These are phyloP conservation scores for Xanthoconium separans DNA, from an alignment of 1,284 basidiomycete species.

Conservation along the genomic window DNA sequence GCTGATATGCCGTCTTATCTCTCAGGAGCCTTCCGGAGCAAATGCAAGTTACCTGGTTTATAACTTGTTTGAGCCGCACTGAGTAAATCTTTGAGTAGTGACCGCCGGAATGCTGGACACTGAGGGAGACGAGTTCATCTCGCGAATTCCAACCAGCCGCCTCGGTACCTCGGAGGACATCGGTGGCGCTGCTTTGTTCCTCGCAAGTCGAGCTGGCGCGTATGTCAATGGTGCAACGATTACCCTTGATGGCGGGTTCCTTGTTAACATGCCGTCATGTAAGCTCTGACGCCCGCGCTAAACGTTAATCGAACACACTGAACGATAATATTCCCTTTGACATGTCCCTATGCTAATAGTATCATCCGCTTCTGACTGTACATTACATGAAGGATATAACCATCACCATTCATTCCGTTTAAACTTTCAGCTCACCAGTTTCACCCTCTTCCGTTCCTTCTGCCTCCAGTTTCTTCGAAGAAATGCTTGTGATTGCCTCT, in stretches of 20 bases:
- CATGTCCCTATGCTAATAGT: neutral
- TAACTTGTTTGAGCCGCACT: neutral
- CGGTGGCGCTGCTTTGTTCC: conserved; percentile 59
- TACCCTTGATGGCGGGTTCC: conserved; percentile 55
- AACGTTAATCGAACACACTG: neutral
- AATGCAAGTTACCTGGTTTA: conserved; percentile 37
- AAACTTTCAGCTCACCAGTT: neutral
- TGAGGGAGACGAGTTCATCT: conserved; percentile 46
- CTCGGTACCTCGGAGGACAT: conserved; percentile 67
- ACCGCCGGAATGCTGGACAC: conserved; percentile 57
- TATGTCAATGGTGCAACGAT: conserved; percentile 67
- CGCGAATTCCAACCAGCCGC: conserved; percentile 48
- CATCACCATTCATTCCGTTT: neutral
- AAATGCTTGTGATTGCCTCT: conserved; percentile 7
- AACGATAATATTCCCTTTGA: neutral
- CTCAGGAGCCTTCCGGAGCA: conserved; percentile 49
- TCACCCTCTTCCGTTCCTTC: conserved; percentile 1
- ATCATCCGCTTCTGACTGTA: neutral
- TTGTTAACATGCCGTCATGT: conserved; percentile 35
- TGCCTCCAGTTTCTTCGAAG: conserved; percentile 1
- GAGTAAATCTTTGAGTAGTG: conserved; percentile 40
- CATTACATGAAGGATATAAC: conserved; percentile 5
- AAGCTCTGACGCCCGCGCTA: conserved; percentile 20
- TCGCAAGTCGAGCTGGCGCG: conserved; percentile 57
- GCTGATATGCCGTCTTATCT: neutral